Conservation (phyloP, 495 filamentous ascomycete genomes). For the Delitschia confertaspora region DNA sequence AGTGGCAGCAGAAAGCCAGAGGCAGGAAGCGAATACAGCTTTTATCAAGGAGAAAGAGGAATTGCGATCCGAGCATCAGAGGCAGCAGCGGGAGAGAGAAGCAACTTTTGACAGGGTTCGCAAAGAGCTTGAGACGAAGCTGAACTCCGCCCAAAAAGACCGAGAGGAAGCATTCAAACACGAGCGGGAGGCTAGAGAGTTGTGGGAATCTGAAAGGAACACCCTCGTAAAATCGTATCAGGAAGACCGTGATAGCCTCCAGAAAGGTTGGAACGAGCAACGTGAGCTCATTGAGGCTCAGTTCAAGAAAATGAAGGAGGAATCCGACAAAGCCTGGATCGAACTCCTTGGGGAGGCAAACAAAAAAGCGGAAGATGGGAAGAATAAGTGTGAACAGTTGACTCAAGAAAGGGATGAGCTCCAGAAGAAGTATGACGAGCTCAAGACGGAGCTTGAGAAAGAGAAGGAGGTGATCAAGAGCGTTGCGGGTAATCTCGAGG, state of each 20-base stretch:
- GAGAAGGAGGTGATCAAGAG: slow-evolving; percentile 39
- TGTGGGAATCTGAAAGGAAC: slow-evolving; percentile 22
- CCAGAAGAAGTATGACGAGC: slow-evolving; percentile 31
- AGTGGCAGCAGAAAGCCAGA: slow-evolving; percentile 13
- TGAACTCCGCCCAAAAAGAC: slow-evolving; percentile 24
- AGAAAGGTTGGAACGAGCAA: slow-evolving; percentile 29
- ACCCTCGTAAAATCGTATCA: slow-evolving; percentile 23
- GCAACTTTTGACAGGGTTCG: slow-evolving; percentile 20
- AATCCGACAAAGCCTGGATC: slow-evolving; percentile 32
- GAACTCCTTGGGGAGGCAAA: slow-evolving; percentile 38
- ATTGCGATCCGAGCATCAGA: slow-evolving; percentile 17
- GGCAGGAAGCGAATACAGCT: slow-evolving; percentile 11
- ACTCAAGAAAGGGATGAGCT: slow-evolving; percentile 26
- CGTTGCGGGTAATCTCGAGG: slow-evolving; percentile 45
- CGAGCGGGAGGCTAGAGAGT: slow-evolving; percentile 25
- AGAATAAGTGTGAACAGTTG: slow-evolving; percentile 32
- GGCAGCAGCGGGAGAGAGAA: slow-evolving; percentile 23
- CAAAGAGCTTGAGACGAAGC: slow-evolving; percentile 23
- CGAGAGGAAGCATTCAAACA: slow-evolving; percentile 27
- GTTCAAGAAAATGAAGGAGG: slow-evolving; percentile 27
- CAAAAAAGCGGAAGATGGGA: slow-evolving; percentile 33
- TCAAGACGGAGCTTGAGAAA: slow-evolving; percentile 22
- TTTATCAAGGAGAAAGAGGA: slow-evolving; percentile 24
- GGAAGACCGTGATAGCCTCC: slow-evolving; percentile 25
- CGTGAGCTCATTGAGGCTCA: slow-evolving; percentile 20